Percentiles rank a stretch among this genome's conserved stretches.
Conservation (phyloP, 176 grass and related monocot species). For the Cocos nucifera region DNA sequence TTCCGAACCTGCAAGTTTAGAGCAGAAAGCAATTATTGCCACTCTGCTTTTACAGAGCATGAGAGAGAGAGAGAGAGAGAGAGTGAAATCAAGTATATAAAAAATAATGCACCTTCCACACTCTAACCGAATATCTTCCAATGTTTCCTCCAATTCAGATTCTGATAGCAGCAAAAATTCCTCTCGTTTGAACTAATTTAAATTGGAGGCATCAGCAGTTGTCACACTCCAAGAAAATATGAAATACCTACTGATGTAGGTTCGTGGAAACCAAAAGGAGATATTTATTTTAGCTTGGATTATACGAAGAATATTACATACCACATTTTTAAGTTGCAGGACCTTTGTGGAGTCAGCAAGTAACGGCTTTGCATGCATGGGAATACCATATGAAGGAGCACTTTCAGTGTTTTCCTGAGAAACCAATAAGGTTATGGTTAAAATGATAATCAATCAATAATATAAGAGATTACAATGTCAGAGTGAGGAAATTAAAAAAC, state of each 20-base stretch:
- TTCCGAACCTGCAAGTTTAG: slow-evolving; percentile 80
- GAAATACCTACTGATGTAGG: slow-evolving; percentile 7
- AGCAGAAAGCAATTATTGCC: not conserved
- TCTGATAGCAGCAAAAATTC: slow-evolving; percentile 64
- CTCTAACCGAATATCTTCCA: slow-evolving; percentile 83
- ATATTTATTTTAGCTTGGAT: too few species aligned
- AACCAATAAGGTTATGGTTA: slow-evolving; percentile 4
- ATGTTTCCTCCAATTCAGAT: slow-evolving; percentile 67
- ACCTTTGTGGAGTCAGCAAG: slow-evolving; percentile 62
- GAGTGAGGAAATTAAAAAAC: slow-evolving; percentile 11
- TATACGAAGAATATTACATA: slow-evolving; percentile 20
- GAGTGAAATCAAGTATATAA: slow-evolving; percentile 13
- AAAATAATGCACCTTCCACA: slow-evolving; percentile 53
- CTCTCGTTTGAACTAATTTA: slow-evolving; percentile 59
- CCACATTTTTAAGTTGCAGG: slow-evolving; percentile 79
- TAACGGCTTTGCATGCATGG: slow-evolving; percentile 53
- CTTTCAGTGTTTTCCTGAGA: slow-evolving; percentile 33
- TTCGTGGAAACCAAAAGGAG: too few species aligned
- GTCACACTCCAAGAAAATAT: not conserved
- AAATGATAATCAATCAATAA: too few species aligned
- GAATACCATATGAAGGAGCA: slow-evolving; percentile 69
- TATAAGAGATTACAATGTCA: too few species aligned
- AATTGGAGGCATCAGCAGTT: not conserved
- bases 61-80: not conserved
- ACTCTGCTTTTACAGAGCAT: not conserved